Evolutionary conservation across 108 stramenopile genomes (phyloP).

Genomic region (Skeletonema tropicum): DNA sequence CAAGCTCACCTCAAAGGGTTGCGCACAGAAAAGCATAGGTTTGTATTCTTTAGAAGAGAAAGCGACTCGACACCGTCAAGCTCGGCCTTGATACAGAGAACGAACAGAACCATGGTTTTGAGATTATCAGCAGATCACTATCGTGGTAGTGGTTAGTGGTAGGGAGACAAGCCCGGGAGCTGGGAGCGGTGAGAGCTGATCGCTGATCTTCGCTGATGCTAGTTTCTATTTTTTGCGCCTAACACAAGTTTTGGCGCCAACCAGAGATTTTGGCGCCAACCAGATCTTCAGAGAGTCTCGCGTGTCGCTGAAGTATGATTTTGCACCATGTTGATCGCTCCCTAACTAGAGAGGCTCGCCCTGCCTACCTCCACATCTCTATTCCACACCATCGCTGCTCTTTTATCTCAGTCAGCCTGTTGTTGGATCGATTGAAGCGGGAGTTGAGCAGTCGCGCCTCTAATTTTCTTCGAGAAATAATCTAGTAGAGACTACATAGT

Average conservation of each 20-base stretch:
- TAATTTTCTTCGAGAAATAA: not conserved
- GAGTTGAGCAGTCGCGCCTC: not conserved
- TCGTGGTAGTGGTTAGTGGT: too few relatives aligned
- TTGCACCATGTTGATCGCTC: too few relatives aligned
- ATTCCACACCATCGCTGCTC: not conserved
- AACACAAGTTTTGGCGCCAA: conserved; percentile 1
- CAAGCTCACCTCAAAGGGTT: conserved; percentile 50
- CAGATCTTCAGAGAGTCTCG: too few relatives aligned
- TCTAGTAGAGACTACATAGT: not conserved
- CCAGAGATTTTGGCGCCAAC: too few relatives aligned
- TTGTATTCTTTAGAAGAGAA: conserved; percentile 49
- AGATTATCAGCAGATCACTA: too few relatives aligned
- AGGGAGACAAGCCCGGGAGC: too few relatives aligned
- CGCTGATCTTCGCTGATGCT: too few relatives aligned
- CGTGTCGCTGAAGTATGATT: too few relatives aligned
- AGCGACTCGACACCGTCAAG: conserved; percentile 68
- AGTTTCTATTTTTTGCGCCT: conserved; percentile 5
- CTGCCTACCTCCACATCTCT: too few relatives aligned
- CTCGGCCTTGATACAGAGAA: conserved; percentile 85
- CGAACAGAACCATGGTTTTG: conserved; percentile 68
- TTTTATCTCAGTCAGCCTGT: not conserved
- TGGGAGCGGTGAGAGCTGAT: too few relatives aligned
- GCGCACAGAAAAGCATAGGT: conserved; percentile 71
- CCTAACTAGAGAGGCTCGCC: too few relatives aligned
- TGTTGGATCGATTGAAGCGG: not conserved